Percentiles rank a stretch among this genome's conserved stretches.
Evolutionary conservation across 176 grass and related monocot species (phyloP).

Genomic region (Cenchrus purpureus): DNA sequence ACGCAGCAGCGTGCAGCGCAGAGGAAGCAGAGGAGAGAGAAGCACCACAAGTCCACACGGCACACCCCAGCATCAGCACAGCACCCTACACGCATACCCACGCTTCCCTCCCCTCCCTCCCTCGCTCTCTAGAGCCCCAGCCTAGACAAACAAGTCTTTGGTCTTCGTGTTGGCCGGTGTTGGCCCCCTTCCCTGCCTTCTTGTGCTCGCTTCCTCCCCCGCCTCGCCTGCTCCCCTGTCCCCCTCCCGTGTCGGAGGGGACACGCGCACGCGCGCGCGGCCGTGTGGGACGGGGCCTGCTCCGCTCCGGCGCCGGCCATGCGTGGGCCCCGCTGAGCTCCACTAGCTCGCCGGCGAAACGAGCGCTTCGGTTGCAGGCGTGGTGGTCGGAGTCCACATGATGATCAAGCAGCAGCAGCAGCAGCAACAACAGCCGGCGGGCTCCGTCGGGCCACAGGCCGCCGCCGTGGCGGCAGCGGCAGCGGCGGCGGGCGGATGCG

Average conservation of each 20-base stretch:
- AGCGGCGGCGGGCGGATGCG: constrained; percentile 1
- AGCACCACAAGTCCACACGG: not conserved
- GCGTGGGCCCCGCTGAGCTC: constrained; percentile 18
- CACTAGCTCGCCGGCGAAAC: constrained; percentile 24
- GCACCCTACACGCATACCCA: constrained; percentile 3
- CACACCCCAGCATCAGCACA: not conserved
- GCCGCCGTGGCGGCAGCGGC: constrained; percentile 5
- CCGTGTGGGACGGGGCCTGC: not conserved
- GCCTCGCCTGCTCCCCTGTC: constrained; percentile 48
- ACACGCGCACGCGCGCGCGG: constrained; percentile 24
- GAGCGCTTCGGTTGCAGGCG: not conserved
- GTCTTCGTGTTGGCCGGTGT: constrained; percentile 33
- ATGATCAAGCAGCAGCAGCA: constrained; percentile 42
- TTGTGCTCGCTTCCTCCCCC: constrained; percentile 21
- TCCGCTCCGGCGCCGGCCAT: constrained; percentile 45
- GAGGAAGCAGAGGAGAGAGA: constrained; percentile 12
- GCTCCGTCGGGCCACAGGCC: not conserved
- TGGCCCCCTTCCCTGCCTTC: not conserved
- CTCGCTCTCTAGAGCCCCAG: not conserved
- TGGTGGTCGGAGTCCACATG: not conserved
- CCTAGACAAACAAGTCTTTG: constrained; percentile 30
- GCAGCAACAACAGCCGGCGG: constrained; percentile 5
- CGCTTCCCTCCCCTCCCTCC: not conserved
- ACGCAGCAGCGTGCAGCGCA: not conserved
- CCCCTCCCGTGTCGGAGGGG: constrained; percentile 49